A percentile compares a stretch with the other conserved stretches of the same genome.
phyloP scores from a whole-genome alignment of 345 rosid species.

The Cochlearia excelsa region DNA sequence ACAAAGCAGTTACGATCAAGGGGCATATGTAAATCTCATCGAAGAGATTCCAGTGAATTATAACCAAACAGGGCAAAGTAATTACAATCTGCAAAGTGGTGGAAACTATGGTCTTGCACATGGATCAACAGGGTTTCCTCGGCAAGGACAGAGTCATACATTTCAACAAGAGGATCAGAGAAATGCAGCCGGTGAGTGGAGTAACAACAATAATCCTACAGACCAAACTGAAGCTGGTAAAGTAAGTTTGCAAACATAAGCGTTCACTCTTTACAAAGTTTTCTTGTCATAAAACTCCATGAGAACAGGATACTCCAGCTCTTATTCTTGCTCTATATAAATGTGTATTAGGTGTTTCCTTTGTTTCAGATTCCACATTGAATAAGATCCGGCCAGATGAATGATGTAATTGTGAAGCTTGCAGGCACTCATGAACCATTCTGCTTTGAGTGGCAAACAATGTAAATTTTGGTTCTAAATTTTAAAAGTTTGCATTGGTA shows the following conservation, averaged over 20 bases:
- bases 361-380: conserved; percentile 14
- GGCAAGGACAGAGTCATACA: conserved; percentile 26
- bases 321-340: conserved; percentile 1
- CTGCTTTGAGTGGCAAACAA: background rate
- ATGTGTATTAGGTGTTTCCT: conserved; percentile 5
- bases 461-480: background rate
- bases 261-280: conserved; percentile 2
- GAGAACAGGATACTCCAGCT: background rate
- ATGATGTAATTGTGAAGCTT: conserved; percentile 1
- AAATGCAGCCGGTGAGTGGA: conserved; percentile 40
- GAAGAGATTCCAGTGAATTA: conserved; percentile 30
- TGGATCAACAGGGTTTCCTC: conserved; percentile 19
- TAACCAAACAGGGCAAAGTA: conserved; percentile 34
- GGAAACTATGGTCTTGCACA: conserved; percentile 35
- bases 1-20: conserved; percentile 36
- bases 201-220: conserved; percentile 26
- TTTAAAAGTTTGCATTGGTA: background rate
- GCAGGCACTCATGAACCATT: background rate
- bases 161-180: conserved; percentile 41
- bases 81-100: conserved; percentile 28
- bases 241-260: conserved; percentile 32
- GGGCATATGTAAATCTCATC: conserved; percentile 36
- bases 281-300: background rate
- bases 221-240: conserved; percentile 35
- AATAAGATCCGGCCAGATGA: conserved; percentile 7